Base-by-base conservation (phyloP, 2,329 filamentous ascomycete genomes). In the Trichoderma polysporum region DNA sequence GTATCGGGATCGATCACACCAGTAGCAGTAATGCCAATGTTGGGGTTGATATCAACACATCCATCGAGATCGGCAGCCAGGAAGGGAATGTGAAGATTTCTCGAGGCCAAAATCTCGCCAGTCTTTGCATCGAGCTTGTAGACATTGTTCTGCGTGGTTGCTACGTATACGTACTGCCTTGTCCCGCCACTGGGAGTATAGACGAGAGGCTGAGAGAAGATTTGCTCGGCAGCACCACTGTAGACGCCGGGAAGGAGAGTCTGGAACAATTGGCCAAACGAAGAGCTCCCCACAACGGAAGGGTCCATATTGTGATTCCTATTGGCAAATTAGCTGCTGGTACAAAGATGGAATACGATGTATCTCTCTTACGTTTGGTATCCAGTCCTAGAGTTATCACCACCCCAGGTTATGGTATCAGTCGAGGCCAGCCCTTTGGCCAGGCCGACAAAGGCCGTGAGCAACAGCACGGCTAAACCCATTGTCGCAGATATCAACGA, bases 241-340 rank as follows among this genome's bases (percentile, higher is more conserved):
- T 86, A 88, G 19, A 76, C 80, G 6, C 86, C 86, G 0, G 85
- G 84, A 1, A 88, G 78, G 0, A 71, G 56, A 0, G 82, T 83
- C 70, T 79, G 81, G 78, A 86, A 88, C 8, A 88, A 75, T 67
- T 86, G 82, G 22, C 81, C 84, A 69, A 88, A 89, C 59, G 84
- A 80, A 2, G 82, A 75, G 65, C 84, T 85, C 47, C 79, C 81
- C 2, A 89, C 85, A 9, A 88, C 77, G 15, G 83, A 79, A 1
- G 87, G 87, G 71, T 89, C 85, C 82, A 89, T 85, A 75, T 89
- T 89, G 73, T 89, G 86, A 72, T 86, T 88, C 22, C 77, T 79
- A 49, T n/a, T n/a, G 12, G 12, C 15, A 57, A 6, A 56, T 68
- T 61, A 68, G 49, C 39, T 22, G 29, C 27, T 37, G 19, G 2